Evolutionary conservation across 2,329 filamentous ascomycete species (phyloP), one percentile per base, ranked within the genome.

Genomic region (Westerdykella ornata): DNA sequence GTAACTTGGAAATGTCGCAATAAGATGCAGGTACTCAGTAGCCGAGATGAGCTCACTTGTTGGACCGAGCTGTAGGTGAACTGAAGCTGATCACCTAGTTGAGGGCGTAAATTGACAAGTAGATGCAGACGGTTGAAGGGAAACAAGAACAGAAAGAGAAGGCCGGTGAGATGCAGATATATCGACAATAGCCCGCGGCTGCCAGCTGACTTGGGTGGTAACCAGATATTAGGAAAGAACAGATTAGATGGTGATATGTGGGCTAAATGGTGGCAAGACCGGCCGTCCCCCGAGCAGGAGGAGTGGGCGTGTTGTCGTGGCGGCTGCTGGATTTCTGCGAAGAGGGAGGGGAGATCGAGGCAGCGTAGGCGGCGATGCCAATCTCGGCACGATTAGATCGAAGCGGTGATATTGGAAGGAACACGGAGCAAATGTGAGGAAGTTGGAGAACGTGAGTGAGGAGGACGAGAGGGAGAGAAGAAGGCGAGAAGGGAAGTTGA

Each of bases 51-150:
- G 42, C 29, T 43, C 39, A 26, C 18, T 26, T 44, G 15, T 22
- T 42, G 26, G 30, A 17, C 36, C 26, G 44, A 46, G 11, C 17
- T 35, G 31, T 19, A 35, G 37, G 39, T 35, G 41, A 41, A 49
- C 48, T 54, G 46, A 46, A 13, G 37, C 36, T 33, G 43, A 44
- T 45, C 41, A 48, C 46, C 55, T 42, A 41, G 51, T 54, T 56
- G 54, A 54, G 51, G 59, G 49, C 48, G 42, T 64, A 66, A 47
- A 64, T 65, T 51, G 57, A 54, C 60, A 60, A 54, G 54, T 53
- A 66, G 54, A 66, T 65, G 51, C 39, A 59, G 57, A 53, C 53
- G 53, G 45, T 29, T 40, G 36, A 31, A 37, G 44, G 49, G 47
- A 46, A 47, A 39, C 42, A 37, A 39, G 53, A 51, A 48, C 37